Percentiles rank a stretch among this genome's conserved stretches.
Evolutionary conservation across 2,329 filamentous ascomycete species (phyloP).

Genomic region (Trichoderma guizhouense): DNA sequence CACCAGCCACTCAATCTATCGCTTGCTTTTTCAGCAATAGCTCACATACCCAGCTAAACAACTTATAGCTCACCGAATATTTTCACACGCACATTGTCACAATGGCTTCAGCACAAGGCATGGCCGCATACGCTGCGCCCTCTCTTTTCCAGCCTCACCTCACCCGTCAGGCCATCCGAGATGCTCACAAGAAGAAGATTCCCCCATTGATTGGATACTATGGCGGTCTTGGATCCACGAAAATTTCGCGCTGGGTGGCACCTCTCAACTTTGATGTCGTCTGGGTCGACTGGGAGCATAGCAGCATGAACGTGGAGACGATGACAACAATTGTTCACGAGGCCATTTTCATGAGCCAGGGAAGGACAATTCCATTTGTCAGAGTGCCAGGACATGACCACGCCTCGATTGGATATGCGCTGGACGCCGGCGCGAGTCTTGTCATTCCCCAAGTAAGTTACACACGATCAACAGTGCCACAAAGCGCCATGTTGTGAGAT

Average conservation of each 20-base stretch:
- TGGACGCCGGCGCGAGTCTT: conserved; percentile 48
- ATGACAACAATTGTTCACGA: conserved; percentile 50
- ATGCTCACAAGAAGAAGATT: conserved; percentile 45
- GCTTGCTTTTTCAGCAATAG: background rate
- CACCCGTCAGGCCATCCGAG: conserved; percentile 42
- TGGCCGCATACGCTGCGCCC: conserved; percentile 28
- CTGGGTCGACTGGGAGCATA: conserved; percentile 50
- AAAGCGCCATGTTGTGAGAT: background rate
- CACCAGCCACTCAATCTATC: background rate
- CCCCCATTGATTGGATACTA: conserved; percentile 43
- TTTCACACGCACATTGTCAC: background rate
- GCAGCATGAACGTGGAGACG: conserved; percentile 44
- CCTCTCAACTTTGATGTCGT: conserved; percentile 42
- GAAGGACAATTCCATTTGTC: conserved; percentile 44
- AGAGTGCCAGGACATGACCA: conserved; percentile 46
- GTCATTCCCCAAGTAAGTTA: conserved; percentile 39
- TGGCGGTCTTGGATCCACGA: conserved; percentile 38
- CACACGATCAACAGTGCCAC: background rate
- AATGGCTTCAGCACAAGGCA: conserved; percentile 4
- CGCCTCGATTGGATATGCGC: conserved; percentile 43
- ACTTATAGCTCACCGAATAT: background rate
- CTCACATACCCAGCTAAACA: background rate
- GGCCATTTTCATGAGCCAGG: conserved; percentile 44
- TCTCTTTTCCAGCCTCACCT: conserved; percentile 47
- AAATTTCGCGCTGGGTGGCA: conserved; percentile 40